A percentile compares a stretch with the other conserved stretches of the same genome.
Conservation (phyloP, 768 basidiomycete species). For the Podaxis sp. region DNA sequence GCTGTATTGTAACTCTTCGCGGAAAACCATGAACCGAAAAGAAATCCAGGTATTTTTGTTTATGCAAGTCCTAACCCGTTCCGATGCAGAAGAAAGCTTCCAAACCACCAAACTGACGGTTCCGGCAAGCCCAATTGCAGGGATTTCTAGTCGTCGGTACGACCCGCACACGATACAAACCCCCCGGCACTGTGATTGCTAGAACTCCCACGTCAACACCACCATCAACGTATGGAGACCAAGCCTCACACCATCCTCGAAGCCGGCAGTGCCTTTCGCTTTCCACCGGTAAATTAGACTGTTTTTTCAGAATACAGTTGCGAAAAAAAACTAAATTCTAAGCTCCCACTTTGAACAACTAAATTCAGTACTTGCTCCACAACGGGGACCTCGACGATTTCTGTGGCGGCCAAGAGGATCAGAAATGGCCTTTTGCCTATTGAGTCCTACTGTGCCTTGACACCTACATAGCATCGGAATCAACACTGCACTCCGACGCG, state of each 20-base stretch:
- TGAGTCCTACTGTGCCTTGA: background rate
- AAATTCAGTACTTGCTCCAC: background rate
- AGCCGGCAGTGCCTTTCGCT: background rate
- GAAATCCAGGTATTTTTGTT: background rate
- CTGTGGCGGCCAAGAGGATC: background rate
- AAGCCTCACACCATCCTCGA: background rate
- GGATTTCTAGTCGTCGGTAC: background rate
- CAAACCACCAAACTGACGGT: background rate
- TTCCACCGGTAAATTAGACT: background rate
- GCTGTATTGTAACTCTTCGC: background rate
- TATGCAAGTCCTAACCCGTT: background rate
- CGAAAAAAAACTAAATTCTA: background rate
- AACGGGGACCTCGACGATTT: background rate
- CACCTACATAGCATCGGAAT: background rate
- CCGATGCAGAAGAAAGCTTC: background rate
- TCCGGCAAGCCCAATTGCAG: background rate
- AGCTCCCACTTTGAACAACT: background rate
- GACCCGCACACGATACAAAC: background rate
- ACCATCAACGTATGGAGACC: background rate
- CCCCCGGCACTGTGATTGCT: background rate
- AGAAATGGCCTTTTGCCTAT: background rate
- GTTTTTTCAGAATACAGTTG: background rate
- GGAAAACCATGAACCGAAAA: background rate
- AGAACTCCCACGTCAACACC: background rate
- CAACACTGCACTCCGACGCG: background rate